Evolutionary conservation across 1,139 yeast species (phyloP).

Genomic region (Yamadazyma dushanensis): DNA sequence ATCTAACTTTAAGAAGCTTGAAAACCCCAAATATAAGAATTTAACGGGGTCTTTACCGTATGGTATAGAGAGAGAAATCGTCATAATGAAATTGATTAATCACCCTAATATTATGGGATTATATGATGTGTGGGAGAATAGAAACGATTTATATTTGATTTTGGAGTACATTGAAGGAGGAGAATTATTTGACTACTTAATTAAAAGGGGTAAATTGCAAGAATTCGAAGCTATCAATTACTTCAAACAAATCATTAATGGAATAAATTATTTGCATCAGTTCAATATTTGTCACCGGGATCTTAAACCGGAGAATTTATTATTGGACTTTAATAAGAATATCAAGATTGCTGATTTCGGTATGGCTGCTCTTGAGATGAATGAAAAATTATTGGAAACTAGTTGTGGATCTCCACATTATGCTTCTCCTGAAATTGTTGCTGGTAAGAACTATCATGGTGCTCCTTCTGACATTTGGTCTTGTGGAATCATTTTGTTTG

Average conservation of each 20-base stretch:
- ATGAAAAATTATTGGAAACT: constrained; percentile 82
- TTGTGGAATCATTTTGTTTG: constrained; percentile 93
- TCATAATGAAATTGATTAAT: constrained; percentile 84
- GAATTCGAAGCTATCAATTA: constrained; percentile 89
- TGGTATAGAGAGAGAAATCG: constrained; percentile 95
- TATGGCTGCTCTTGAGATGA: constrained; percentile 97
- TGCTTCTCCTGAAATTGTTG: constrained; percentile 96
- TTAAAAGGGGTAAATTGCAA: constrained; percentile 82
- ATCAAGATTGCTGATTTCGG: constrained; percentile 98
- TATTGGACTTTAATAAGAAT: constrained; percentile 81
- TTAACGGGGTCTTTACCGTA: constrained; percentile 63
- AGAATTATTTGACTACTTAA: constrained; percentile 87
- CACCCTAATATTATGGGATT: constrained; percentile 95
- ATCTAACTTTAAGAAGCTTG: constrained; percentile 58
- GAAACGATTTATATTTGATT: constrained; percentile 85
- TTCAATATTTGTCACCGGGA: constrained; percentile 95
- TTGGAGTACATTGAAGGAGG: constrained; percentile 98
- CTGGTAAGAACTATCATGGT: constrained; percentile 93
- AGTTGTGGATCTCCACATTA: constrained; percentile 98
- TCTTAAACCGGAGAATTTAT: constrained; percentile 89
- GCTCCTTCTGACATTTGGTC: constrained; percentile 99
- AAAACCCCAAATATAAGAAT: constrained; percentile 47
- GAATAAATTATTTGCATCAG: constrained; percentile 91
- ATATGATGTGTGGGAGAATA: constrained; percentile 98
- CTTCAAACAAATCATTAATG: constrained; percentile 88